Evolutionary conservation across 331 rosid species (phyloP).

Genomic region (Acacia pycnantha): DNA sequence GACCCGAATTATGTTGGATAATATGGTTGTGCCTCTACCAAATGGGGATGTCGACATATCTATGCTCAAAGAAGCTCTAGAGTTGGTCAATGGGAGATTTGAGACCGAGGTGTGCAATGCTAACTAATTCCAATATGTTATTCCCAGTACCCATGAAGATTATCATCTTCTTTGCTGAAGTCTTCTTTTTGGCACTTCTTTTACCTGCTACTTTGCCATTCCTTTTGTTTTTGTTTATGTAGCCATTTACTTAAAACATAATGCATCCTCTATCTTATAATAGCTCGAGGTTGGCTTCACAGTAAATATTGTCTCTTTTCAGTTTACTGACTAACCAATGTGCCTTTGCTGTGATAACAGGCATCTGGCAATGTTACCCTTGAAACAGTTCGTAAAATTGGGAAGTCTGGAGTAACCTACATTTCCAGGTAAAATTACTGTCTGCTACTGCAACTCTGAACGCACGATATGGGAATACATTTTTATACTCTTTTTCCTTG

Average conservation of each 20-base stretch:
- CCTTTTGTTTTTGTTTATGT: not conserved
- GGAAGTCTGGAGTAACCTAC: slow-evolving; percentile 87
- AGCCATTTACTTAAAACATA: not conserved
- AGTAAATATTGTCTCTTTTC: not conserved
- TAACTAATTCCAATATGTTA: not conserved
- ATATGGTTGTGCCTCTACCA: slow-evolving; percentile 81
- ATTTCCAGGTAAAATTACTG: slow-evolving; percentile 70
- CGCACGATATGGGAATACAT: not conserved
- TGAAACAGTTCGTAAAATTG: slow-evolving; percentile 66
- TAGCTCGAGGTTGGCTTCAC: slow-evolving; percentile 7
- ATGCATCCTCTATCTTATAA: not conserved
- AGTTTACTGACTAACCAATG: slow-evolving; percentile 16
- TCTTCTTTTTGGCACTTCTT: not conserved
- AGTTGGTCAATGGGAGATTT: slow-evolving; percentile 63
- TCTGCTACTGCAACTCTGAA: slow-evolving; percentile 22
- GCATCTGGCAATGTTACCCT: slow-evolving; percentile 95
- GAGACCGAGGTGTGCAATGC: slow-evolving; percentile 74
- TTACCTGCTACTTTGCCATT: not conserved
- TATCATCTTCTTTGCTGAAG: not conserved
- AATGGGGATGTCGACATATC: slow-evolving; percentile 75
- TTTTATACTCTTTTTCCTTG: slow-evolving; percentile 5
- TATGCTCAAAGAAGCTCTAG: slow-evolving; percentile 84
- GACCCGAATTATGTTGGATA: slow-evolving; percentile 90
- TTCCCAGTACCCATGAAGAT: not conserved
- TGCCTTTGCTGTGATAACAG: slow-evolving; percentile 38